Evolutionary conservation across 176 grass and related monocot genomes (phyloP).

Genomic region (Oryza australiensis): DNA sequence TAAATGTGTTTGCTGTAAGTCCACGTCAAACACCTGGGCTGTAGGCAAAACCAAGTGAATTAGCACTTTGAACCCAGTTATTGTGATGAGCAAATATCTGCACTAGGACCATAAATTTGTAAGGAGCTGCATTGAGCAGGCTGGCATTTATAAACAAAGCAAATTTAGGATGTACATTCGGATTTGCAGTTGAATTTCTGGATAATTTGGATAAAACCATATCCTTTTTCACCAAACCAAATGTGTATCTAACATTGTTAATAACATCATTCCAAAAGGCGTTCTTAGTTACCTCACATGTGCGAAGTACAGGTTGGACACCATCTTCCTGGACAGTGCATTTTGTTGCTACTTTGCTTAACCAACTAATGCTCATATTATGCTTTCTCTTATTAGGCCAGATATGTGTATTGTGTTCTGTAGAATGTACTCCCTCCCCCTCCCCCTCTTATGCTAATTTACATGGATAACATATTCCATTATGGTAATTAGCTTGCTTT

Average conservation of each 20-base stretch:
- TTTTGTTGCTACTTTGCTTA: constrained; percentile 4
- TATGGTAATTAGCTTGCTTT: not conserved
- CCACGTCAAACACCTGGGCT: not conserved
- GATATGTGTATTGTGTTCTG: not conserved
- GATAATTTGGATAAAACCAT: not conserved
- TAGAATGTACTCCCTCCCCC: not conserved
- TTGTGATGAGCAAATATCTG: not conserved
- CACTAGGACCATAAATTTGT: not conserved
- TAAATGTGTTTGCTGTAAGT: not conserved
- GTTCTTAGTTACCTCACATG: not conserved
- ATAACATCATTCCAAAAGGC: not conserved
- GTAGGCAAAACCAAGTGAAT: not conserved
- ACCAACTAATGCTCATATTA: not conserved
- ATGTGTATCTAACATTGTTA: not conserved
- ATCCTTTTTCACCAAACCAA: not conserved
- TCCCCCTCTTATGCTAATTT: constrained; percentile 1
- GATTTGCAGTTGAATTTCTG: not conserved
- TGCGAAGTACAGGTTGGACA: not conserved
- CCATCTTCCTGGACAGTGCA: not conserved
- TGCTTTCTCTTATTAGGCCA: not conserved
- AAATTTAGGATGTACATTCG: not conserved
- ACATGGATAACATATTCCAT: not conserved
- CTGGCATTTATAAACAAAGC: constrained; percentile 4
- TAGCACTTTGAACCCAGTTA: not conserved
- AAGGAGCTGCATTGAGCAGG: not conserved